A percentile compares a stretch with the other conserved stretches of the same genome.
phyloP scores from a whole-genome alignment of 2,329 filamentous ascomycete genomes.

The Cladosporium oxysporum region DNA sequence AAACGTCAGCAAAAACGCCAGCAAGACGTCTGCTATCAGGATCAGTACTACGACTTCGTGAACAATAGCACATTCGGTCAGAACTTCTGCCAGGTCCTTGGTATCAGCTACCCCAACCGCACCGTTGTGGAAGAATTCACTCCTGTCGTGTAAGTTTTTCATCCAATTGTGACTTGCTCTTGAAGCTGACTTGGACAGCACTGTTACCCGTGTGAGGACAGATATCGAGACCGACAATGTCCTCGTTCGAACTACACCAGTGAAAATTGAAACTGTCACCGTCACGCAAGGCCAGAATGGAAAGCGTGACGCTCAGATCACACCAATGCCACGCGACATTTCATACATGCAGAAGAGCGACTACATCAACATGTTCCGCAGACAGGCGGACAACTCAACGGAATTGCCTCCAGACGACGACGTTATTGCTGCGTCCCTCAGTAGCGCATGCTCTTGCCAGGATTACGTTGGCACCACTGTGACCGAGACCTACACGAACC shows the following conservation, averaged over 20 bases:
- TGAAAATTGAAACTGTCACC: slow-evolving; percentile 31
- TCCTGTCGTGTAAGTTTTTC: slow-evolving; percentile 32
- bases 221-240: slow-evolving; percentile 24
- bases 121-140: slow-evolving; percentile 32
- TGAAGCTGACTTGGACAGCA: slow-evolving; percentile 21
- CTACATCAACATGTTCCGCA: slow-evolving; percentile 16
- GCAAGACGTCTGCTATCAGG: slow-evolving; percentile 27
- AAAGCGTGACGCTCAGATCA: slow-evolving; percentile 25
- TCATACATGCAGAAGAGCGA: slow-evolving; percentile 19
- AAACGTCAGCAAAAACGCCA: slow-evolving; percentile 23
- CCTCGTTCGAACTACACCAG: slow-evolving; percentile 27
- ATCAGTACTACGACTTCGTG: slow-evolving; percentile 32
- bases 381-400: slow-evolving; percentile 7
- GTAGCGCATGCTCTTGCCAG: slow-evolving; percentile 38
- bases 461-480: slow-evolving; percentile 29
- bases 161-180: background rate
- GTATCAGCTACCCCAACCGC: slow-evolving; percentile 29
- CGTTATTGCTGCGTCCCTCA: slow-evolving; percentile 31
- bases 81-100: slow-evolving; percentile 30
- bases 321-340: slow-evolving; percentile 22
- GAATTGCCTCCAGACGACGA: slow-evolving; percentile 17
- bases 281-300: slow-evolving; percentile 19
- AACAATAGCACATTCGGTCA: slow-evolving; percentile 28
- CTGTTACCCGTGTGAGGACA: slow-evolving; percentile 26
- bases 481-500: slow-evolving; percentile 33